These are phyloP conservation scores for Penicillium egyptiacum DNA, from an alignment of 495 filamentous ascomycete species.

Conservation along the genomic window DNA sequence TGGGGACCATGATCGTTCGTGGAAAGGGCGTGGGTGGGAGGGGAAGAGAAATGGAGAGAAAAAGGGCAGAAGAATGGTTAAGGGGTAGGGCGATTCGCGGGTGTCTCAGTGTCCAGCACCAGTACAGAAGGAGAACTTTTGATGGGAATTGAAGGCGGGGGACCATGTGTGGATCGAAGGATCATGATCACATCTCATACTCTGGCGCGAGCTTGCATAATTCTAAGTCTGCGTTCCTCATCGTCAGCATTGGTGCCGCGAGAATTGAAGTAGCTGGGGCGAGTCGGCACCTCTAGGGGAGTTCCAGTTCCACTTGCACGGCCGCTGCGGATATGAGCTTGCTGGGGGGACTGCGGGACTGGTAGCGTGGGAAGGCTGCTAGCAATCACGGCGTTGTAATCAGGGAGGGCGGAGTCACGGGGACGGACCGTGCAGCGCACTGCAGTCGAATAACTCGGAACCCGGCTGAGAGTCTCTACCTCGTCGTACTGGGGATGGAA, in stretches of 20 bases:
- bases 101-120: slow-evolving; percentile 10
- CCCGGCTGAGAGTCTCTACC: slow-evolving; percentile 64
- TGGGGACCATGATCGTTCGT: neutral
- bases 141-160: neutral
- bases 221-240: slow-evolving; percentile 41
- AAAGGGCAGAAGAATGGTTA: neutral
- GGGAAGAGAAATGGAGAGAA: neutral
- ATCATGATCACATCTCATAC: slow-evolving; percentile 11
- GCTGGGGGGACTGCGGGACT: slow-evolving; percentile 43
- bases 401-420: slow-evolving; percentile 49
- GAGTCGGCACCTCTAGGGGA: slow-evolving; percentile 39
- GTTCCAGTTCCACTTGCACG: slow-evolving; percentile 30
- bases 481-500: slow-evolving; percentile 64
- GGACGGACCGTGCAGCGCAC: slow-evolving; percentile 58
- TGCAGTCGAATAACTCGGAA: slow-evolving; percentile 80
- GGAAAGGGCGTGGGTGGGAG: neutral
- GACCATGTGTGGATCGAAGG: neutral
- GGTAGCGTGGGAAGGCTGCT: slow-evolving; percentile 27
- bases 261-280: slow-evolving; percentile 27
- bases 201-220: slow-evolving; percentile 43
- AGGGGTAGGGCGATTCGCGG: neutral
- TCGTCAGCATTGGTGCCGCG: slow-evolving; percentile 36
- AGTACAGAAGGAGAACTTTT: neutral
- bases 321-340: slow-evolving; percentile 39
- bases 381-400: slow-evolving; percentile 52